Percentiles rank a stretch among this genome's conserved stretches.
phyloP scores from a whole-genome alignment of 805 yeast species.

The Barnettozyma wickerhamii region DNA sequence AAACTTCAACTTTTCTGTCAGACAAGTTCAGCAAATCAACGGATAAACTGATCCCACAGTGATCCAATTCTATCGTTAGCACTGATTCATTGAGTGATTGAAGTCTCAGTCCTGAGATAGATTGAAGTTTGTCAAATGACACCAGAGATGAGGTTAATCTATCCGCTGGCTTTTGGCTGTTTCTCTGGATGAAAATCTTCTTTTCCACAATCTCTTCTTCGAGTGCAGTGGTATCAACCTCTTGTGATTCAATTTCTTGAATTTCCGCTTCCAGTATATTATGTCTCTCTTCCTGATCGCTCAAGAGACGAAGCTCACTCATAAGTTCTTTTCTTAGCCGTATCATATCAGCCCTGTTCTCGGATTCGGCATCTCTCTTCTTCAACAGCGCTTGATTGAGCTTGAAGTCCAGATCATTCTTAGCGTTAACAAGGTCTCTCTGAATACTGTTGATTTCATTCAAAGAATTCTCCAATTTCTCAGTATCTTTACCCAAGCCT shows the following conservation, averaged over 20 bases:
- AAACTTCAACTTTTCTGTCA: constrained; percentile 5
- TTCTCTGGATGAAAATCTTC: constrained; percentile 12
- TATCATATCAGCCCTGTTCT: constrained; percentile 13
- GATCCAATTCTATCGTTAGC: constrained; percentile 7
- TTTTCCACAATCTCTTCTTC: constrained; percentile 17
- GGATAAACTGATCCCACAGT: constrained; percentile 8
- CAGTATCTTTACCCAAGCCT: constrained; percentile 12
- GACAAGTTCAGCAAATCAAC: constrained; percentile 9
- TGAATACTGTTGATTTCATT: constrained; percentile 9
- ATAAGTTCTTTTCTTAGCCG: constrained; percentile 12
- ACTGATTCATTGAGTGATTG: constrained; percentile 9
- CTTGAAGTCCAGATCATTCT: not conserved
- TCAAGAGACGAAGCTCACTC: constrained; percentile 4
- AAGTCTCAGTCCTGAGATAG: constrained; percentile 14
- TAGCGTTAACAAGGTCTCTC: not conserved
- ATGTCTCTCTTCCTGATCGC: constrained; percentile 4
- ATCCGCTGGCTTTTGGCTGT: constrained; percentile 18
- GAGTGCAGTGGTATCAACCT: constrained; percentile 15
- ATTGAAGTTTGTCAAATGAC: constrained; percentile 12
- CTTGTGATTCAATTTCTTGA: constrained; percentile 6
- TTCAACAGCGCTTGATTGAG: constrained; percentile 5
- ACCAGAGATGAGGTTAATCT: constrained; percentile 11
- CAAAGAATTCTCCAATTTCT: not conserved
- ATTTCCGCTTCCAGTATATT: constrained; percentile 9
- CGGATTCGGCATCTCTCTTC: constrained; percentile 13